Base-by-base conservation (phyloP, 106 monocot species). In the Narthecium ossifragum region DNA sequence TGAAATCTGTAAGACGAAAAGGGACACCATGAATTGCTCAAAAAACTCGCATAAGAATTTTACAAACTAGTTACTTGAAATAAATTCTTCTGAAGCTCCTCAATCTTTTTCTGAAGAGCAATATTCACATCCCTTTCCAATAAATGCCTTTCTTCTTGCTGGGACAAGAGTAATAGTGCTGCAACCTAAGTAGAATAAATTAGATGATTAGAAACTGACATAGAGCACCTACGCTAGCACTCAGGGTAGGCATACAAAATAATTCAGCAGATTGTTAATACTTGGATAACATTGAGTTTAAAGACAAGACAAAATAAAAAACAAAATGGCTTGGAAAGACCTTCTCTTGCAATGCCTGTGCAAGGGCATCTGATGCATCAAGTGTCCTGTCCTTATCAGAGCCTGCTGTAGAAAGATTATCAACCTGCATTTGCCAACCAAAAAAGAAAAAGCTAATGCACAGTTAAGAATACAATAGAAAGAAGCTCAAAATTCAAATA, bases 71-170 rank as follows among this genome's bases (percentile, higher is more conserved):
- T 70, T 84, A 98, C 96, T 65, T 98, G 96, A 66, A 72, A 65
- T 61, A 98, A 75, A 65, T 81, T 90, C 40, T 51, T 86, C 53
- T 88, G 98, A 31, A 91, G 68, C 23, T 91, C 87, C 57, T 79
- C 77, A 34, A 91, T 52, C 72, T 83, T 94, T 55, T 73, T 65
- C 57, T 80, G 72, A 55, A 90, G 75, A 65, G 80, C 86, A 64
- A 49, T 30, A 74, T 91, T 77, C 37, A 70, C 63, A 61, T 98
- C 81, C 62, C 76, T 75, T 62, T 87, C 91, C 34, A 86, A 46
- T 52, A 98, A 62, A 77, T 98, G 72, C 26, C 86, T 91, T 65
- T 98, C 91, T 75, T 98, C 91, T 69, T 91, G 81, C 53, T 98
- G 98, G 15, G 98, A 98, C 65, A 98, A 71, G 45, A 98, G 90